phyloP scores from a whole-genome alignment of 202 grass and related monocot genomes.

The Digitaria exilis region DNA sequence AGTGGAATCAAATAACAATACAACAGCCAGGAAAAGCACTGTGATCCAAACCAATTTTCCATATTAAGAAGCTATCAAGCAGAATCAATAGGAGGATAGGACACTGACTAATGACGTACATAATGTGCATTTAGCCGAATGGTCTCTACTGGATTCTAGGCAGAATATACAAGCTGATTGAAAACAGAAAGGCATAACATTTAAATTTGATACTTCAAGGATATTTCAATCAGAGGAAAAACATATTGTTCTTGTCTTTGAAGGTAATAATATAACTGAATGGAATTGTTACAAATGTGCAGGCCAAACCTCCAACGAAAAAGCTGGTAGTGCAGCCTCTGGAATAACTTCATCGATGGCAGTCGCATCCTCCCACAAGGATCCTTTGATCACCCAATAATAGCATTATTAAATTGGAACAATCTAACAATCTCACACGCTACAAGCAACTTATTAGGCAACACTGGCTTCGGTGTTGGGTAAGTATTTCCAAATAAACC shows the following conservation, averaged over 20 bases:
- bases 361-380: constrained; percentile 77
- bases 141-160: constrained; percentile 36
- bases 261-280: constrained; percentile 33
- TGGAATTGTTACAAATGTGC: constrained; percentile 30
- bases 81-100: constrained; percentile 23
- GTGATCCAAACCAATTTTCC: constrained; percentile 28
- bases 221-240: constrained; percentile 18
- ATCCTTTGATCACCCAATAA: constrained; percentile 54
- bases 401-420: constrained; percentile 40
- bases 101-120: constrained; percentile 12
- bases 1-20: constrained; percentile 10
- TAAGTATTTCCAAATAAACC: not conserved
- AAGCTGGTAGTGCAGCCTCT: constrained; percentile 91
- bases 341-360: constrained; percentile 85
- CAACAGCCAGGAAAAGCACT: constrained; percentile 10
- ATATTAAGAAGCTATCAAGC: not conserved
- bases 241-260: constrained; percentile 9
- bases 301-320: constrained; percentile 84
- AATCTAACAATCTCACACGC: constrained; percentile 32
- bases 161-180: constrained; percentile 22
- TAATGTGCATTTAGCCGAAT: constrained; percentile 22
- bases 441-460: constrained; percentile 26
- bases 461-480: not conserved
- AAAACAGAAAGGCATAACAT: constrained; percentile 25
- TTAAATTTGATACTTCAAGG: constrained; percentile 17